phyloP scores from a whole-genome alignment of 1,139 yeast genomes.

The Kluyveromyces marxianus region DNA sequence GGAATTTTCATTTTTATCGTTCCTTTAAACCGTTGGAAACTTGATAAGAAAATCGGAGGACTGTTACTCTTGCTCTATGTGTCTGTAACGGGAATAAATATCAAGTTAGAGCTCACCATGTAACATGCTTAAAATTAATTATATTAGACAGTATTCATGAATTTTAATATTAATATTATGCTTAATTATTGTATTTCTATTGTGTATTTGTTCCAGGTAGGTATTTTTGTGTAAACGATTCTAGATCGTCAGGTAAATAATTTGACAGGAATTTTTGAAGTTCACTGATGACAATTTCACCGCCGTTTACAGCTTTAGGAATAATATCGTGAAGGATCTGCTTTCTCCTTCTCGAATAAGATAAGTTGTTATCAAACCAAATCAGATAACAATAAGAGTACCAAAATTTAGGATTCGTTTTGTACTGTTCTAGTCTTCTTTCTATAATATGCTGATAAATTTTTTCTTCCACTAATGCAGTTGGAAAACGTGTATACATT shows the following conservation, averaged over 20 bases:
- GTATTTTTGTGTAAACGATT: conserved; percentile 1
- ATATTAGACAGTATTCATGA: background rate
- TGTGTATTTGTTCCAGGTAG: too few relatives aligned
- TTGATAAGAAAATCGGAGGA: conserved; percentile 51
- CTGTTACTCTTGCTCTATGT: conserved; percentile 18
- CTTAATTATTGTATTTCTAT: too few relatives aligned
- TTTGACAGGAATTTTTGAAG: conserved; percentile 16
- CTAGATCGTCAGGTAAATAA: conserved; percentile 27
- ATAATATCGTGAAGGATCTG: conserved; percentile 18
- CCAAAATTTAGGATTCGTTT: conserved; percentile 19
- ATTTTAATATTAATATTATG: too few relatives aligned
- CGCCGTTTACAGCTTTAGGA: conserved; percentile 11
- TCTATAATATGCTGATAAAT: conserved; percentile 20
- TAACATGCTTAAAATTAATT: background rate
- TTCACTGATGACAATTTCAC: conserved; percentile 8
- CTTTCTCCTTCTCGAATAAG: conserved; percentile 23
- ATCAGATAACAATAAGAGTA: conserved; percentile 23
- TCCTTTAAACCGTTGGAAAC: conserved; percentile 58
- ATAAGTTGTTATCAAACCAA: conserved; percentile 18
- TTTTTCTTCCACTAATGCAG: conserved; percentile 16
- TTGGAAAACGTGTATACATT: conserved; percentile 21
- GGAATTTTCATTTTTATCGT: conserved; percentile 45
- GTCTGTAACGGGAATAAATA: conserved; percentile 11
- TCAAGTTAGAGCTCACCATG: conserved; percentile 9
- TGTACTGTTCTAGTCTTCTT: conserved; percentile 14